Percentiles rank a stretch among this genome's conserved stretches.
Conservation (phyloP, 1,284 basidiomycete species). For the Trametes polyzona region DNA sequence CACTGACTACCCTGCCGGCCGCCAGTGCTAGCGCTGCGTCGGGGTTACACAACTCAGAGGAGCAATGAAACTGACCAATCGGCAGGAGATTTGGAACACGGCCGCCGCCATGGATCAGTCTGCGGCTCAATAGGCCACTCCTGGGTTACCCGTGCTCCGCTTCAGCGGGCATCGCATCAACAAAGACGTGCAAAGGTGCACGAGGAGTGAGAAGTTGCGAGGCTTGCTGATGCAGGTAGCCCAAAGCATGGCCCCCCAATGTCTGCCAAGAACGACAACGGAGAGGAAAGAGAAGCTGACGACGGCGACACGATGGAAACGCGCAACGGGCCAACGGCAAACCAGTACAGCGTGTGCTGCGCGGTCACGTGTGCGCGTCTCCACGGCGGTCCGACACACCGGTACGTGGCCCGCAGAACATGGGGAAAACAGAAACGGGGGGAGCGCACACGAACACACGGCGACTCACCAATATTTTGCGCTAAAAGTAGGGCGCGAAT, state of each 20-base stretch:
- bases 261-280: conserved; percentile 3
- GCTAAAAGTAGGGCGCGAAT: conserved; percentile 31
- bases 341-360: conserved; percentile 4
- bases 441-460: conserved; percentile 13
- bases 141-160: too few species aligned
- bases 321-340: conserved; percentile 1
- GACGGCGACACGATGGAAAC: background rate
- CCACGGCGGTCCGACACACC: conserved; percentile 1
- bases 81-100: too few species aligned
- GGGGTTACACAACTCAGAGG: too few species aligned
- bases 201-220: too few species aligned
- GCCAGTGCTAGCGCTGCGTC: too few species aligned
- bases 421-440: background rate
- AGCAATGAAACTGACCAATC: too few species aligned
- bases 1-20: too few species aligned
- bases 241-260: background rate
- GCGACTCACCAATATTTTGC: conserved; percentile 44
- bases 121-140: too few species aligned
- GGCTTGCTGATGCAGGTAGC: too few species aligned
- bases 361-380: conserved; percentile 22
- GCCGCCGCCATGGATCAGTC: too few species aligned
- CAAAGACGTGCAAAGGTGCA: too few species aligned
- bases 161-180: too few species aligned
- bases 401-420: conserved; percentile 1
- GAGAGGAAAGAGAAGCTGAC: background rate